phyloP scores from a whole-genome alignment of 2,329 filamentous ascomycete species.

The Leptosphaerulina australis region DNA sequence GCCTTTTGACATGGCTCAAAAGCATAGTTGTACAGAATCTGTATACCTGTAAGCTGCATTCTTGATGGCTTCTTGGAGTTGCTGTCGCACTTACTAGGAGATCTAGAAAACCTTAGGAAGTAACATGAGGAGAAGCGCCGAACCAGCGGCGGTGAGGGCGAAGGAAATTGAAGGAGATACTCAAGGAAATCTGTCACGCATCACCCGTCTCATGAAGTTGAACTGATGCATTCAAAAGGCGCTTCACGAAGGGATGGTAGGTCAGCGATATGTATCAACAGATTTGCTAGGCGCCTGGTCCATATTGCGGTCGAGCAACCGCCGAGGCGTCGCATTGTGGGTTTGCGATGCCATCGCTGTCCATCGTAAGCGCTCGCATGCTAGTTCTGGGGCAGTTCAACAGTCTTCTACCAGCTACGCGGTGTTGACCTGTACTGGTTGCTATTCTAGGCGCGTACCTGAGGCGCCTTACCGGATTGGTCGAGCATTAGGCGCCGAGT shows the following conservation, averaged over 20 bases:
- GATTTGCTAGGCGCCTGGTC: conserved; percentile 38
- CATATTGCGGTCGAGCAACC: conserved; percentile 41
- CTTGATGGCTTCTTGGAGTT: conserved; percentile 9
- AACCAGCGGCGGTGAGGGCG: conserved; percentile 43
- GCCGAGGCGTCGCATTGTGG: conserved; percentile 44
- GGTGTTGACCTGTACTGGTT: conserved; percentile 38
- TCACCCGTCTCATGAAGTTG: conserved; percentile 42
- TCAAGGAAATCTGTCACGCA: conserved; percentile 48
- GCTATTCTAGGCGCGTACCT: conserved; percentile 41
- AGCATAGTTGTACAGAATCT: conserved; percentile 49
- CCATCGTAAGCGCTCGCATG: conserved; percentile 44
- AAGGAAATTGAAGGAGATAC: conserved; percentile 46
- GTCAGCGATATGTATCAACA: conserved; percentile 46
- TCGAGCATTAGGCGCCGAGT: conserved; percentile 37
- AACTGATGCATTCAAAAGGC: conserved; percentile 35
- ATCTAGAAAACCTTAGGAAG: conserved; percentile 29
- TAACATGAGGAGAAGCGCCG: conserved; percentile 46
- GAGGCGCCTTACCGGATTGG: conserved; percentile 31
- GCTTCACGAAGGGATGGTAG: conserved; percentile 35
- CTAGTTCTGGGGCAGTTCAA: conserved; percentile 29
- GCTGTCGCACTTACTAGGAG: conserved; percentile 38
- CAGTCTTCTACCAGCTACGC: conserved; percentile 30
- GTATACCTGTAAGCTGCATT: conserved; percentile 39
- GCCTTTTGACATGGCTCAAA: conserved; percentile 46
- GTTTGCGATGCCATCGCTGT: conserved; percentile 35